A percentile compares a stretch with the other conserved stretches of the same genome.
Conservation (phyloP, 148 eudicot genomes). For the Cornus controversa region DNA sequence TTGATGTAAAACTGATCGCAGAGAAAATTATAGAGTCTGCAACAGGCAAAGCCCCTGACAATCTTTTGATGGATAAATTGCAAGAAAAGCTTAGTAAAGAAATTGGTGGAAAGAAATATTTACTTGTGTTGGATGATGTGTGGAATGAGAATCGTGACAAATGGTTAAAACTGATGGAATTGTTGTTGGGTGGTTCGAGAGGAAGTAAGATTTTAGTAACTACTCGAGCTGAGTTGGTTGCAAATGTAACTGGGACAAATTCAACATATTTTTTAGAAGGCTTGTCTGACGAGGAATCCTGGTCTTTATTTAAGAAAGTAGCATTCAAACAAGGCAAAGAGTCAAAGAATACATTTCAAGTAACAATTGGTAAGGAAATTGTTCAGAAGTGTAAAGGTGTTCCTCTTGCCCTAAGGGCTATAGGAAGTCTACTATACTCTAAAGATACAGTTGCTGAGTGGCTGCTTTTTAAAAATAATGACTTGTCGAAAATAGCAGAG, state of each 20-base stretch:
- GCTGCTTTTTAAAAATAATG: background rate
- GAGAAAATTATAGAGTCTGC: conserved; percentile 17
- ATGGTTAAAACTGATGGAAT: conserved; percentile 15
- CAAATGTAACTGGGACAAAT: conserved; percentile 7
- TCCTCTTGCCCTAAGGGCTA: conserved; percentile 14
- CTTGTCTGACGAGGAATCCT: conserved; percentile 17
- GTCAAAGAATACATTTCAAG: background rate
- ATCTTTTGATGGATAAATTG: background rate
- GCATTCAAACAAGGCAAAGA: conserved; percentile 29
- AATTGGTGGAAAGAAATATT: background rate
- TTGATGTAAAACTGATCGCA: conserved; percentile 4
- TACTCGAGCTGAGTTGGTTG: conserved; percentile 23
- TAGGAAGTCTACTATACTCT: background rate
- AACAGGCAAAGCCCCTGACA: background rate
- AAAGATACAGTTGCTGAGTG: conserved; percentile 5
- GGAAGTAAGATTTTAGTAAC: conserved; percentile 27
- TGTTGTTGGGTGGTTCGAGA: conserved; percentile 6
- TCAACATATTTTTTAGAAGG: background rate
- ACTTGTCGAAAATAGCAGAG: background rate
- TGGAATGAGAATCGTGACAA: conserved; percentile 17
- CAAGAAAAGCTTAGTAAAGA: background rate
- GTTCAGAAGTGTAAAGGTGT: conserved; percentile 29
- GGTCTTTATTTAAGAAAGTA: conserved; percentile 19
- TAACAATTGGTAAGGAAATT: conserved; percentile 20
- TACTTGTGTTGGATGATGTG: conserved; percentile 35